These are phyloP conservation scores for Colletotrichum destructivum DNA, from an alignment of 2,329 filamentous ascomycete species.

Conservation along the genomic window DNA sequence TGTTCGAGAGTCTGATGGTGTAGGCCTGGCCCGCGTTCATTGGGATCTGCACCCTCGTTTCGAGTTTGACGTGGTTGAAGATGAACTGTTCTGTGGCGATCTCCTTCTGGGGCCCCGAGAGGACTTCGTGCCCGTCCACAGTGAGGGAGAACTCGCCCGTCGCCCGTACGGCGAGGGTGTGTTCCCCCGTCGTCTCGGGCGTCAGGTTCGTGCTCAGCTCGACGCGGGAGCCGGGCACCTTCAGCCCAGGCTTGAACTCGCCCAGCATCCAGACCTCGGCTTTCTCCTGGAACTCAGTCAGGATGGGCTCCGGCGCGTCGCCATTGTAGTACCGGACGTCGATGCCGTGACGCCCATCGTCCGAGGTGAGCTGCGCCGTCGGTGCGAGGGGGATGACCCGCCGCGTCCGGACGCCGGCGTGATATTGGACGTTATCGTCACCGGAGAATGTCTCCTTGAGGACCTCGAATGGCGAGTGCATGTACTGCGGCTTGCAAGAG, in stretches of 20 bases:
- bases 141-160: constrained; percentile 39
- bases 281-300: constrained; percentile 41
- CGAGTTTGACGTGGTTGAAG: constrained; percentile 44
- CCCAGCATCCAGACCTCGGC: constrained; percentile 44
- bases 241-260: constrained; percentile 41
- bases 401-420: constrained; percentile 32
- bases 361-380: constrained; percentile 12
- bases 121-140: constrained; percentile 38
- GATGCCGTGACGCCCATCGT: constrained; percentile 37
- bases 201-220: constrained; percentile 40
- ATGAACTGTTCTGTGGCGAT: constrained; percentile 44
- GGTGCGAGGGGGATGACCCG: constrained; percentile 40
- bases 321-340: constrained; percentile 43
- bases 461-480: constrained; percentile 30
- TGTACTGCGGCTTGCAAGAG: constrained; percentile 41
- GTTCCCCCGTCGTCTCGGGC: constrained; percentile 35
- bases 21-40: constrained; percentile 36
- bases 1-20: constrained; percentile 38
- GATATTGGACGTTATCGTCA: not conserved
- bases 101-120: constrained; percentile 34
- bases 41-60: constrained; percentile 34
- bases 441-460: constrained; percentile 17
- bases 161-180: constrained; percentile 39
- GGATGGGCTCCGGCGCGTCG: constrained; percentile 23
- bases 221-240: constrained; percentile 41